phyloP scores from a whole-genome alignment of 2,329 filamentous ascomycete species.

The Byssothecium circinans region DNA sequence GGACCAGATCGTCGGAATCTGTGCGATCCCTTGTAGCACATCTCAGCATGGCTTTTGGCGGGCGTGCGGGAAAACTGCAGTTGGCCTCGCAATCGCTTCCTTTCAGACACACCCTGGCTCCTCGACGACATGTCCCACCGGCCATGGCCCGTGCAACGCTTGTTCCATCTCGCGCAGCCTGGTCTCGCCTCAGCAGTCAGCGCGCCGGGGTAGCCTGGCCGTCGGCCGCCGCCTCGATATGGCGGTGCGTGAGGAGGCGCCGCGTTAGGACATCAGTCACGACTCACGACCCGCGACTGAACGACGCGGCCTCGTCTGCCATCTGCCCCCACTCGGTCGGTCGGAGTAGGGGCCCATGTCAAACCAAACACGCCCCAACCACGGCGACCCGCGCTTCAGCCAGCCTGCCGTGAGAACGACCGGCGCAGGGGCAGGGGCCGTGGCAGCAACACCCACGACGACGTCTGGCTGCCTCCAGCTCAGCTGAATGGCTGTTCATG shows the following conservation, averaged over 20 bases:
- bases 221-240: slow-evolving; percentile 33
- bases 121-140: slow-evolving; percentile 16
- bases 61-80: slow-evolving; percentile 33
- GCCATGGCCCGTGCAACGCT: slow-evolving; percentile 16
- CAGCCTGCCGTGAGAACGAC: slow-evolving; percentile 21
- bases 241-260: slow-evolving; percentile 27
- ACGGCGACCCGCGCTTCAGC: slow-evolving; percentile 14
- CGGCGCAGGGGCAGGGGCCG: slow-evolving; percentile 10
- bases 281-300: too few relatives aligned
- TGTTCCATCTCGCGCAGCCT: slow-evolving; percentile 24
- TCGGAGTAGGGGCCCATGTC: slow-evolving; percentile 1
- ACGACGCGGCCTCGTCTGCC: slow-evolving; percentile 5
- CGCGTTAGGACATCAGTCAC: slow-evolving; percentile 22
- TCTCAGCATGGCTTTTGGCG: slow-evolving; percentile 39
- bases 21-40: slow-evolving; percentile 44
- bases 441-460: background rate
- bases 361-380: slow-evolving; percentile 14
- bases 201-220: slow-evolving; percentile 6
- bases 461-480: background rate
- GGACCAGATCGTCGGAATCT: slow-evolving; percentile 46
- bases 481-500: background rate
- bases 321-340: slow-evolving; percentile 13
- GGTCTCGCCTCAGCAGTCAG: slow-evolving; percentile 19
- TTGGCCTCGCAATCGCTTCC: slow-evolving; percentile 28
- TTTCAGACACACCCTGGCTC: slow-evolving; percentile 16